Percentiles rank a stretch among this genome's conserved stretches.
Evolutionary conservation across 83 land plant genomes (phyloP).

Genomic region (Picea abies): DNA sequence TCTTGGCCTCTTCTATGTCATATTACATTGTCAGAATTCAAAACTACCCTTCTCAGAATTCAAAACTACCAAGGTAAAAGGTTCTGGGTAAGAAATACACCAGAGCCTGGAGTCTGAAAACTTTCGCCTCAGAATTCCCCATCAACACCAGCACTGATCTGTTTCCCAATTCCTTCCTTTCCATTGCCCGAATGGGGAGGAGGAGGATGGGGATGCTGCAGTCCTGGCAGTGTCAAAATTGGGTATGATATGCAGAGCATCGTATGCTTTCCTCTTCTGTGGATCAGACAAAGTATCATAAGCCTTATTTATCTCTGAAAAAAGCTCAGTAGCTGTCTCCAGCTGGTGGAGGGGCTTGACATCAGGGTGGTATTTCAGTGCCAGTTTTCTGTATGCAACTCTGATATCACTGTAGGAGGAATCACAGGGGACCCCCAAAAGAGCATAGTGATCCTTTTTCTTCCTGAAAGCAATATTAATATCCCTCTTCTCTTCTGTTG

Average conservation of each 20-base stretch:
- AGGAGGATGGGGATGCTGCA: too few species aligned
- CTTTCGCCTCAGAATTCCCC: not conserved
- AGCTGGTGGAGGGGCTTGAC: not conserved
- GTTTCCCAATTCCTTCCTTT: not conserved
- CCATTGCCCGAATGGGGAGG: too few species aligned
- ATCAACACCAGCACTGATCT: not conserved
- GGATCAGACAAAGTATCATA: constrained; percentile 12
- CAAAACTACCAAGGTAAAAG: too few species aligned
- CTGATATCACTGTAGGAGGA: constrained; percentile 8
- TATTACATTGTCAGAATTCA: too few species aligned
- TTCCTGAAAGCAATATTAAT: too few species aligned
- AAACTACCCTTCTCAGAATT: too few species aligned
- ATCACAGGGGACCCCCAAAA: not conserved
- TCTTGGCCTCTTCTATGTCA: too few species aligned
- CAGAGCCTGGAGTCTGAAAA: too few species aligned
- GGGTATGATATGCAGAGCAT: not conserved
- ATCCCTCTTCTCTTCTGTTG: not conserved
- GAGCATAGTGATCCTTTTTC: not conserved
- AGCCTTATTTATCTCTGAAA: constrained; percentile 20
- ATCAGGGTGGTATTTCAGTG: constrained; percentile 10
- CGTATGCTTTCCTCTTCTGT: constrained; percentile 10
- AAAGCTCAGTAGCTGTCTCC: not conserved
- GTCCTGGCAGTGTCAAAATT: not conserved
- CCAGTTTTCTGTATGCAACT: not conserved
- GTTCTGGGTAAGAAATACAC: too few species aligned